These are phyloP conservation scores for Penicillium vulpinum DNA, from an alignment of 2,329 filamentous ascomycete species.

Conservation along the genomic window DNA sequence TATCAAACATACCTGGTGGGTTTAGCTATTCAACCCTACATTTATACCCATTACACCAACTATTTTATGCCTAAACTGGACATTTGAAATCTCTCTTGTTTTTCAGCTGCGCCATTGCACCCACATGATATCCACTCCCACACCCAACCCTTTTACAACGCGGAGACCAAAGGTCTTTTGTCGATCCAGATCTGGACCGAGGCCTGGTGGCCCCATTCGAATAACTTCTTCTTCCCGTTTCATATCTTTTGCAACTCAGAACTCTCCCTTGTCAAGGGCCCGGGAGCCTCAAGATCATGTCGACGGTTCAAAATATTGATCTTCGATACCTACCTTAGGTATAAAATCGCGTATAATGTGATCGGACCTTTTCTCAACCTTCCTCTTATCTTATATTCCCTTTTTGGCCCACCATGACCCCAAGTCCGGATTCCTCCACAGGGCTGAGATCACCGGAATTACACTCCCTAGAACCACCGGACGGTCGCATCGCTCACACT, in stretches of 20 bases:
- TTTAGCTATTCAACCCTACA: too few species aligned
- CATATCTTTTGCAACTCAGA: constrained; percentile 2
- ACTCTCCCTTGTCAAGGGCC: constrained; percentile 1
- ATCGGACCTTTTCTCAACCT: constrained; percentile 6
- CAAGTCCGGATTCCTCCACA: constrained; percentile 17
- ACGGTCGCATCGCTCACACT: constrained; percentile 48
- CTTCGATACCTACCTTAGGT: constrained; percentile 9
- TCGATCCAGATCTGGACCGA: constrained; percentile 27
- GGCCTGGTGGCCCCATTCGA: constrained; percentile 6
- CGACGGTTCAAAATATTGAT: constrained; percentile 13
- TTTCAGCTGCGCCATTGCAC: constrained; percentile 10
- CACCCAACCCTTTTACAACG: constrained; percentile 5
- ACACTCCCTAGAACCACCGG: constrained; percentile 29
- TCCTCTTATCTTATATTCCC: constrained; percentile 4
- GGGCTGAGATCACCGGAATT: constrained; percentile 27
- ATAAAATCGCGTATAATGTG: constrained; percentile 19
- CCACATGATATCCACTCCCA: neutral
- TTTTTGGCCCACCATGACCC: constrained; percentile 23
- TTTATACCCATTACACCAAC: too few species aligned
- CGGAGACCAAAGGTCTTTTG: constrained; percentile 16
- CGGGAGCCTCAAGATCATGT: constrained; percentile 19
- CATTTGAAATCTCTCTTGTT: neutral
- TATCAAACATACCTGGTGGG: too few species aligned
- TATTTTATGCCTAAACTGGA: neutral
- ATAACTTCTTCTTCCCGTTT: neutral